These are phyloP conservation scores for Clitopilus hobsonii DNA, from an alignment of 768 basidiomycete genomes.

Conservation along the genomic window DNA sequence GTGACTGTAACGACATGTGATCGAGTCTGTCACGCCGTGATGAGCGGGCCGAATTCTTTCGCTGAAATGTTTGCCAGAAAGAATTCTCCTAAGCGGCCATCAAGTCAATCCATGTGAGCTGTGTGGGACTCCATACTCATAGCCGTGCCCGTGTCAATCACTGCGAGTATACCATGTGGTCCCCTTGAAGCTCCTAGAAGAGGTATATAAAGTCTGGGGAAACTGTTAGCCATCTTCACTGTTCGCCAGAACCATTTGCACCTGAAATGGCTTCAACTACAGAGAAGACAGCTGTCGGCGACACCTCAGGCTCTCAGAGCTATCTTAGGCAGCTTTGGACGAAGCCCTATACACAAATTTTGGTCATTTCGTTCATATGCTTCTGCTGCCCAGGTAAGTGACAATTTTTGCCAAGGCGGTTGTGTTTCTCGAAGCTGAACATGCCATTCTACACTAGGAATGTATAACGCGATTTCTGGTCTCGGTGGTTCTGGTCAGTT, in stretches of 20 bases:
- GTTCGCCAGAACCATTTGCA: background rate
- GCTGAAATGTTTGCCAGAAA: background rate
- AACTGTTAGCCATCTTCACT: background rate
- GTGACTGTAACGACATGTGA: too few species aligned
- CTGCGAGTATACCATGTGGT: background rate
- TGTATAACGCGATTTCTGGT: constrained; percentile 25
- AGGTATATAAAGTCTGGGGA: background rate
- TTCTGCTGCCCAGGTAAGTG: constrained; percentile 23
- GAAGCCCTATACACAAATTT: constrained; percentile 20
- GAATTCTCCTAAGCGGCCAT: background rate
- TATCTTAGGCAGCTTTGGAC: constrained; percentile 11
- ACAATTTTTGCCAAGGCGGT: background rate
- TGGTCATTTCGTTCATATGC: constrained; percentile 22
- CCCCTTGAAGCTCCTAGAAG: background rate
- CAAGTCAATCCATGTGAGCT: background rate
- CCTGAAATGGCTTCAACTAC: background rate
- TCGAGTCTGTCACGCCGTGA: background rate
- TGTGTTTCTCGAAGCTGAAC: background rate
- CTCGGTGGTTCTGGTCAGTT: constrained; percentile 24
- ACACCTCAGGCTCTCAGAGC: background rate
- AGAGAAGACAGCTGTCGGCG: background rate
- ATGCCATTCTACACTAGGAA: constrained; percentile 11
- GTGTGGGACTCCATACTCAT: background rate
- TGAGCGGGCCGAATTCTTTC: background rate
- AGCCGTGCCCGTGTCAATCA: background rate